Base-by-base conservation (phyloP, 176 grass and related monocot genomes). In the Lolium rigidum region DNA sequence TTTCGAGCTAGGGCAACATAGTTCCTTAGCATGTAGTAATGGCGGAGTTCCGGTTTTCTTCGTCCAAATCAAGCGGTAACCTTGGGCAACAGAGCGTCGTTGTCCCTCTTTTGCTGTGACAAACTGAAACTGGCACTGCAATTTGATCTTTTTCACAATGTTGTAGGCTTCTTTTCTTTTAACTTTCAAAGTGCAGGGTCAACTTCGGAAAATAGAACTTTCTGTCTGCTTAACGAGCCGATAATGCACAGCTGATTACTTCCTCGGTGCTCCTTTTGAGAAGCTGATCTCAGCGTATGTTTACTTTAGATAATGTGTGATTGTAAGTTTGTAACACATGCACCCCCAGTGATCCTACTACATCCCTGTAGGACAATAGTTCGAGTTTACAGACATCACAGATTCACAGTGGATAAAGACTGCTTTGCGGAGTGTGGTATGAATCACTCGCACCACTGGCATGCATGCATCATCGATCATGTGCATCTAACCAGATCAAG, bases 121-220 rank as follows among this genome's bases (percentile, higher is more conserved):
- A 39, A 25, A 79, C 22, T 66, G 74, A 41, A n/a, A n/a, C n/a
- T n/a, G n/a, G n/a, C 44, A 50, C 20, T 16, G 77, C 46, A 78
- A 59, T 48, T 35, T 90, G 24, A 6, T 67, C 37, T 4, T 50
- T 69, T 83, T 81, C 48, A 82, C 61, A 28, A 43, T 77, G 88
- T 56, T 41, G 5, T 41, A 41, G 5, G 39, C 39, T 3, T 3
- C 39, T 76, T 77, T 48, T 18, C n/a, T 18, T 69, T n/a, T n/a
- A n/a, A n/a, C n/a, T n/a, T n/a, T n/a, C n/a, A n/a, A n/a, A n/a
- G n/a, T n/a, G n/a, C n/a, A n/a, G n/a, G n/a, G n/a, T n/a, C n/a
- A n/a, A n/a, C n/a, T n/a, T n/a, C n/a, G n/a, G n/a, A n/a, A n/a
- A n/a, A n/a, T n/a, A n/a, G n/a, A n/a, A n/a, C n/a, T n/a, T n/a